A percentile compares a stretch with the other conserved stretches of the same genome.
Evolutionary conservation across 345 rosid genomes (phyloP).

Genomic region (Brassica carinata): DNA sequence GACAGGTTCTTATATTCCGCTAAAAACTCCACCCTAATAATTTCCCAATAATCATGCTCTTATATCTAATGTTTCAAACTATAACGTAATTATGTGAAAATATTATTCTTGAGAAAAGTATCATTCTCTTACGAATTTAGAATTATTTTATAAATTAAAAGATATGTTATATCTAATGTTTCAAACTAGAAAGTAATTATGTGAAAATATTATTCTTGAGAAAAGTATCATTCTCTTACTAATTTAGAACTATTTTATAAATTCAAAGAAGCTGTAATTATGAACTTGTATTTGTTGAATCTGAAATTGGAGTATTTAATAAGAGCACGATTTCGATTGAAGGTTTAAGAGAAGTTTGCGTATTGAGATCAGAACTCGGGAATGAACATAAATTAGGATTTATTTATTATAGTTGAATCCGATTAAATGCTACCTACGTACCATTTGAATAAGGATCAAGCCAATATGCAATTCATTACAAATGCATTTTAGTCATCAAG

Average conservation of each 20-base stretch:
- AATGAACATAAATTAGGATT: not conserved
- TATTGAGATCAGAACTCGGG: not conserved
- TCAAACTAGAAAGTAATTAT: not conserved
- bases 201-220: not conserved
- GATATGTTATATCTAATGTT: no score
- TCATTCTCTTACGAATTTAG: not conserved
- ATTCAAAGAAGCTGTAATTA: not conserved
- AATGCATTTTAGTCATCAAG: not conserved
- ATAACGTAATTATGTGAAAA: not conserved
- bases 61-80: not conserved
- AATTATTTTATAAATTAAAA: not conserved
- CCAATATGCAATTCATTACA: not conserved
- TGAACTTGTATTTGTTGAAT: not conserved
- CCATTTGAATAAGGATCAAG: not conserved
- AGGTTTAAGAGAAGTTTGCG: not conserved
- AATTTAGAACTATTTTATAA: not conserved
- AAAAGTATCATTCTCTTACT: not conserved
- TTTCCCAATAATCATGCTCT: not conserved
- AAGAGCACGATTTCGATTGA: not conserved
- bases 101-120: not conserved
- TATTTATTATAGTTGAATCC: not conserved
- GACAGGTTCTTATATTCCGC: no score
- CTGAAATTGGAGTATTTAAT: not conserved
- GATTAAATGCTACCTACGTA: no score
- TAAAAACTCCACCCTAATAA: no score